Percentiles rank a stretch among this genome's conserved stretches.
Conservation (phyloP, 1,284 basidiomycete genomes). For the Vanrija pseudolonga region DNA sequence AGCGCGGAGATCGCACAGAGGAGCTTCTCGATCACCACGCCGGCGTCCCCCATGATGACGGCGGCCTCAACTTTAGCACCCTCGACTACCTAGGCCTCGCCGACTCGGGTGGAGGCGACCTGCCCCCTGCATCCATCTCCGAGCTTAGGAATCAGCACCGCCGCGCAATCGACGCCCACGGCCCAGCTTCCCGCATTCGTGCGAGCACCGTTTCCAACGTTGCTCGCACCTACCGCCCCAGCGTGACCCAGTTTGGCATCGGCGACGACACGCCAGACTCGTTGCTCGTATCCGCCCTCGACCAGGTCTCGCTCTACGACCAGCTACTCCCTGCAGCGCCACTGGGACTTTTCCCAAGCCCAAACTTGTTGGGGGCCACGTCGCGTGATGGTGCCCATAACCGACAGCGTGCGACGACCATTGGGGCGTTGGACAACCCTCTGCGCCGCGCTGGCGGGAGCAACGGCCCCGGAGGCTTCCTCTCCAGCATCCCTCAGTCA, state of each 20-base stretch:
- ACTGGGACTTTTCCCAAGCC: slow-evolving; percentile 11
- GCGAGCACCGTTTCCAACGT: slow-evolving; percentile 84
- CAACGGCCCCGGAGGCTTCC: slow-evolving; percentile 54
- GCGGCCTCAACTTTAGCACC: slow-evolving; percentile 87
- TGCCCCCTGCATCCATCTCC: slow-evolving; percentile 71
- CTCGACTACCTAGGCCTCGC: slow-evolving; percentile 92
- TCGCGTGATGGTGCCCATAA: slow-evolving; percentile 27
- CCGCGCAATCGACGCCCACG: slow-evolving; percentile 68
- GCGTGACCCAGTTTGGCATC: slow-evolving; percentile 61
- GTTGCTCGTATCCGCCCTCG: slow-evolving; percentile 33
- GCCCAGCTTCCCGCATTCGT: slow-evolving; percentile 66
- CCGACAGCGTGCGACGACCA: slow-evolving; percentile 83
- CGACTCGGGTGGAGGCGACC: slow-evolving; percentile 24
- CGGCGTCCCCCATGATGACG: slow-evolving; percentile 41
- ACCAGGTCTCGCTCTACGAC: slow-evolving; percentile 41
- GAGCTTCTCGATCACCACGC: slow-evolving; percentile 56
- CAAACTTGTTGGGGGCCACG: slow-evolving; percentile 5
- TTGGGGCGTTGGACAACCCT: slow-evolving; percentile 78
- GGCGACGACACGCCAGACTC: slow-evolving; percentile 58
- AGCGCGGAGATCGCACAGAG: slow-evolving; percentile 65
- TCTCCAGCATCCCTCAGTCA: slow-evolving; percentile 48
- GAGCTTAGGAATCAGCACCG: slow-evolving; percentile 82
- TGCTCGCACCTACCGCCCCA: slow-evolving; percentile 59
- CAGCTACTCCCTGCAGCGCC: slow-evolving; percentile 10
- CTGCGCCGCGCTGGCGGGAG: slow-evolving; percentile 8